Percentiles rank a stretch among this genome's conserved stretches.
These are phyloP conservation scores for Phytophthora pini DNA, from an alignment of 352 stramenopile species.

Conservation along the genomic window DNA sequence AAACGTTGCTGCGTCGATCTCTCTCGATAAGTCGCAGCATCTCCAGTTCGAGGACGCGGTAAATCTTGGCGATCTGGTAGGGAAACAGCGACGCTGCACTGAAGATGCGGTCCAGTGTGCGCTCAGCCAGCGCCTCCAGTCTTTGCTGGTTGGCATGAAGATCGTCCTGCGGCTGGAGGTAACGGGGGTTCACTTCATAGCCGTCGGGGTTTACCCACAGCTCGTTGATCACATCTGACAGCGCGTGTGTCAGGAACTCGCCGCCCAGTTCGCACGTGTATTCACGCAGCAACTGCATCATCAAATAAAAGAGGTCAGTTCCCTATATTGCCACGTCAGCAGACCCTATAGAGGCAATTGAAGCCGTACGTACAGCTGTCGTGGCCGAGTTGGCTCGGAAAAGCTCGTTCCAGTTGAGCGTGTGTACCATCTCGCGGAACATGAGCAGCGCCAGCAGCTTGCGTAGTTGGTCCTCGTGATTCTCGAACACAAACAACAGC, in stretches of 20 bases:
- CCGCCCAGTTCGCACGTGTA: constrained; percentile 78
- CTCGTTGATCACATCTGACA: constrained; percentile 58
- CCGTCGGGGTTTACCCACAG: constrained; percentile 53
- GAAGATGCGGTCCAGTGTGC: constrained; percentile 59
- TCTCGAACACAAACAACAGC: constrained; percentile 77
- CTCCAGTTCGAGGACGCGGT: constrained; percentile 70
- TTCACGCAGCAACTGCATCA: constrained; percentile 62
- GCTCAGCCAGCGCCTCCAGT: constrained; percentile 61
- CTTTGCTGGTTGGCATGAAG: constrained; percentile 56
- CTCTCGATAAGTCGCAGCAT: constrained; percentile 78
- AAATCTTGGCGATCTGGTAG: constrained; percentile 83
- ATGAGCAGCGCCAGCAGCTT: constrained; percentile 75
- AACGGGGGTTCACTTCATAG: constrained; percentile 74
- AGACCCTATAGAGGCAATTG: constrained; percentile 9
- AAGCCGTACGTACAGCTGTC: constrained; percentile 51
- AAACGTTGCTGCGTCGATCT: constrained; percentile 59
- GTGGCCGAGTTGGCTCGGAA: constrained; percentile 82
- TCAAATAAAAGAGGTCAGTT: neutral
- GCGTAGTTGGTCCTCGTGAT: constrained; percentile 75
- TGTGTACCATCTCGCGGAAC: constrained; percentile 81
- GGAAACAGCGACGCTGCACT: constrained; percentile 59
- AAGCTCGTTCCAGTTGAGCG: constrained; percentile 84
- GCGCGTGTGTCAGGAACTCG: constrained; percentile 69
- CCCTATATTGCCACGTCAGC: neutral
- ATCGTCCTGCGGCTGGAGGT: constrained; percentile 47